A percentile compares a stretch with the other conserved stretches of the same genome.
phyloP scores from a whole-genome alignment of 331 rosid species.

The Quercus lobata region DNA sequence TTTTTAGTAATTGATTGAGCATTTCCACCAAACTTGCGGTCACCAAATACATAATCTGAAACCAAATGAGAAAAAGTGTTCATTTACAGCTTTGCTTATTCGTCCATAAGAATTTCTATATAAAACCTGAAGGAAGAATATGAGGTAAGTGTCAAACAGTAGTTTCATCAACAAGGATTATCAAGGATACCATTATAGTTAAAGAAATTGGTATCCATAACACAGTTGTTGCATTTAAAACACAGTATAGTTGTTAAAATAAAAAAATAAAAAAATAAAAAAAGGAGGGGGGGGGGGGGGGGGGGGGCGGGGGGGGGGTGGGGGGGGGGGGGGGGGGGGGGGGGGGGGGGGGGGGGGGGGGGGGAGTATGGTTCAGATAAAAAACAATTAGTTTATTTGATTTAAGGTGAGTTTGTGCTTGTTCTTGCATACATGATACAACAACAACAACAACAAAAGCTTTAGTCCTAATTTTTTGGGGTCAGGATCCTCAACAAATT shows the following conservation, averaged over 20 bases:
- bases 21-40: conserved; percentile 88
- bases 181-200: background rate
- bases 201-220: too few species aligned
- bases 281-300: too few species aligned
- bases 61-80: conserved; percentile 14
- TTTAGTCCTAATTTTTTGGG: too few species aligned
- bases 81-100: conserved; percentile 6
- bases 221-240: background rate
- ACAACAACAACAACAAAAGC: too few species aligned
- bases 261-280: background rate
- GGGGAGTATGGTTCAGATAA: too few species aligned
- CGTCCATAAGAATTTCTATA: background rate
- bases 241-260: background rate
- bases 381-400: too few species aligned
- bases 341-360: too few species aligned
- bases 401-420: too few species aligned
- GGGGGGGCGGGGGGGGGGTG: too few species aligned
- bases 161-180: background rate
- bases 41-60: conserved; percentile 81
- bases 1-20: conserved; percentile 90
- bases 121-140: background rate
- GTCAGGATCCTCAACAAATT: too few species aligned
- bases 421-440: too few species aligned
- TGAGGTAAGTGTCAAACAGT: background rate
- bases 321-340: too few species aligned